Evolutionary conservation across 202 grass and related monocot species (phyloP).

Genomic region (Carex sylvatica): DNA sequence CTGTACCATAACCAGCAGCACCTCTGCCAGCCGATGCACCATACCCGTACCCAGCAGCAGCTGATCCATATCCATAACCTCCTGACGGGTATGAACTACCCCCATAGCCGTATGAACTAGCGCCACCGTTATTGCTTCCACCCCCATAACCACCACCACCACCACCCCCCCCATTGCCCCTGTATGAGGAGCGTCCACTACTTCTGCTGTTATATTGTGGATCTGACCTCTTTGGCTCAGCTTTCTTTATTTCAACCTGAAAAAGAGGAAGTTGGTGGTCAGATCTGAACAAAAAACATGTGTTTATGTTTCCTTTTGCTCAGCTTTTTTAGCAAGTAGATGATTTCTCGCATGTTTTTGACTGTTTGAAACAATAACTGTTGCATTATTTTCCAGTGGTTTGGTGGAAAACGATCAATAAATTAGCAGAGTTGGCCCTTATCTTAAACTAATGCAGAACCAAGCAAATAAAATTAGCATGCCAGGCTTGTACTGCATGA

Average conservation of each 20-base stretch:
- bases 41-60: slow-evolving; percentile 50
- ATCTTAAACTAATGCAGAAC: neutral
- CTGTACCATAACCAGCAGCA: slow-evolving; percentile 46
- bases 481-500: too few relatives aligned
- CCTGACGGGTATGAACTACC: slow-evolving; percentile 16
- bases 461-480: too few relatives aligned
- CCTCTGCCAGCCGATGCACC: slow-evolving; percentile 51
- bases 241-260: slow-evolving; percentile 99
- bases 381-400: neutral
- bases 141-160: neutral
- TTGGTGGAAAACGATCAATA: neutral
- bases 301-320: neutral
- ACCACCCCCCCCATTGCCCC: slow-evolving; percentile 25
- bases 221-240: slow-evolving; percentile 89
- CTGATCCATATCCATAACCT: slow-evolving; percentile 42
- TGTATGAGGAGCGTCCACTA: slow-evolving; percentile 48
- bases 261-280: slow-evolving; percentile 19
- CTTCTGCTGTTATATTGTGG: slow-evolving; percentile 46
- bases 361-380: neutral
- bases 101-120: slow-evolving; percentile 52
- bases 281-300: slow-evolving; percentile 7
- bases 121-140: slow-evolving; percentile 30
- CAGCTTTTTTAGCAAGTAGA: slow-evolving; percentile 13
- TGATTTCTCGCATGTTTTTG: neutral
- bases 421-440: neutral